phyloP scores from a whole-genome alignment of 352 stramenopile genomes.

The Phytophthora podocarpi region DNA sequence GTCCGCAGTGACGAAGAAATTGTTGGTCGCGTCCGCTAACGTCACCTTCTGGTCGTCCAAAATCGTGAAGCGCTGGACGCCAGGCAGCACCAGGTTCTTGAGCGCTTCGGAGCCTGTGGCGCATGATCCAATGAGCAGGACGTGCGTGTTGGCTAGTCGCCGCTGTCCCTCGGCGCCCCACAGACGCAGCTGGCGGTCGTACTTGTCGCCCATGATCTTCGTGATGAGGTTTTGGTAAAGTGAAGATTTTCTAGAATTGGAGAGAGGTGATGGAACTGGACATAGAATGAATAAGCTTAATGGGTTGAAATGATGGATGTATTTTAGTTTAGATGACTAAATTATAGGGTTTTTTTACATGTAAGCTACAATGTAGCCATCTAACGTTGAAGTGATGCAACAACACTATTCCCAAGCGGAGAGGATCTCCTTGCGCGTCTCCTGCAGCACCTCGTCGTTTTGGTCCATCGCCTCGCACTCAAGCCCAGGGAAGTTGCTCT shows the following conservation, averaged over 20 bases:
- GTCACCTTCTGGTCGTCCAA: slow-evolving; percentile 90
- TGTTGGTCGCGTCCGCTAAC: slow-evolving; percentile 86
- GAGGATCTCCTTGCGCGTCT: slow-evolving; percentile 40
- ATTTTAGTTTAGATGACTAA: too few species aligned
- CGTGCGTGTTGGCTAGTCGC: slow-evolving; percentile 83
- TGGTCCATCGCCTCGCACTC: slow-evolving; percentile 33
- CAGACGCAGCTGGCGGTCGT: slow-evolving; percentile 98
- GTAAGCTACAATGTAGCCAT: too few species aligned
- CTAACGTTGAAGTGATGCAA: too few species aligned
- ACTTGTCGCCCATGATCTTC: slow-evolving; percentile 88
- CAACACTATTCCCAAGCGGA: too few species aligned
- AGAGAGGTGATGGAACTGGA: too few species aligned
- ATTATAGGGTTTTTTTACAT: too few species aligned
- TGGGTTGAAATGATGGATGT: not conserved
- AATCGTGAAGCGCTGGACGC: slow-evolving; percentile 92
- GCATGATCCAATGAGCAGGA: slow-evolving; percentile 92
- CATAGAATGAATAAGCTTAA: not conserved
- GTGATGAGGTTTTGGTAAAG: too few species aligned
- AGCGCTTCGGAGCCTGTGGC: slow-evolving; percentile 96
- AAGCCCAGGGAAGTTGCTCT: slow-evolving; percentile 46
- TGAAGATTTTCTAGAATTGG: slow-evolving; percentile 5
- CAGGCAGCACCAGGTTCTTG: slow-evolving; percentile 97
- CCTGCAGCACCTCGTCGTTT: slow-evolving; percentile 23
- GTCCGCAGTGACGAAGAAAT: slow-evolving; percentile 92
- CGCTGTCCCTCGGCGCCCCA: slow-evolving; percentile 96